A percentile compares a stretch with the other conserved stretches of the same genome.
Conservation (phyloP, 495 filamentous ascomycete species). For the Lasiosphaeria miniovina region DNA sequence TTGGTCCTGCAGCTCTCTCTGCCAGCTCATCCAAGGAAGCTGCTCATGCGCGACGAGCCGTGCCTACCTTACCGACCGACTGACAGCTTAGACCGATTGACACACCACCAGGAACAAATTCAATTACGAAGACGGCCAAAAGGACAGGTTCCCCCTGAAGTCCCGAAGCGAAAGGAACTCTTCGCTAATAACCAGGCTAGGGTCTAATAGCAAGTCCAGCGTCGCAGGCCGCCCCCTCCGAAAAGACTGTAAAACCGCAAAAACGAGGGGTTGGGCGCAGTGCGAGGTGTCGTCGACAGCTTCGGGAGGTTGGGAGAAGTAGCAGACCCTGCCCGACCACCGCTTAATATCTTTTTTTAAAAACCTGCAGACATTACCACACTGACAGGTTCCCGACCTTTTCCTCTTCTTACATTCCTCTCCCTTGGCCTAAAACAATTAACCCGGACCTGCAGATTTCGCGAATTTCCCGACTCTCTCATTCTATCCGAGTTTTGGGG, state of each 20-base stretch:
- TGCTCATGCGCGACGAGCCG: too few relatives aligned
- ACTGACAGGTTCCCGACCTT: not conserved
- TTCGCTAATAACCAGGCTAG: constrained; percentile 13
- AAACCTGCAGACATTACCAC: constrained; percentile 16
- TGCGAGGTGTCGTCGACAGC: constrained; percentile 8
- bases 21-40: too few relatives aligned
- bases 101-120: too few relatives aligned
- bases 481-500: not conserved
- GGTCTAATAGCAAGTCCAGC: constrained; percentile 6
- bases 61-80: too few relatives aligned
- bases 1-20: too few relatives aligned
- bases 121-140: not conserved
- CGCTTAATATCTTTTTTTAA: constrained; percentile 15
- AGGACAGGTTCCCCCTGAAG: constrained; percentile 13
- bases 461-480: not conserved
- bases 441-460: not conserved
- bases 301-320: constrained; percentile 31
- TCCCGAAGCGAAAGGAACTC: constrained; percentile 2
- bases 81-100: too few relatives aligned
- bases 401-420: not conserved
- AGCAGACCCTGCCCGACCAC: constrained; percentile 25
- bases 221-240: not conserved
- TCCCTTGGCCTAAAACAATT: not conserved
- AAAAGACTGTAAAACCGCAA: constrained; percentile 7
- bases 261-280: constrained; percentile 32